Base-by-base conservation (phyloP, 139 green algal genomes). In the Chlamydomonas sphaeroides region DNA sequence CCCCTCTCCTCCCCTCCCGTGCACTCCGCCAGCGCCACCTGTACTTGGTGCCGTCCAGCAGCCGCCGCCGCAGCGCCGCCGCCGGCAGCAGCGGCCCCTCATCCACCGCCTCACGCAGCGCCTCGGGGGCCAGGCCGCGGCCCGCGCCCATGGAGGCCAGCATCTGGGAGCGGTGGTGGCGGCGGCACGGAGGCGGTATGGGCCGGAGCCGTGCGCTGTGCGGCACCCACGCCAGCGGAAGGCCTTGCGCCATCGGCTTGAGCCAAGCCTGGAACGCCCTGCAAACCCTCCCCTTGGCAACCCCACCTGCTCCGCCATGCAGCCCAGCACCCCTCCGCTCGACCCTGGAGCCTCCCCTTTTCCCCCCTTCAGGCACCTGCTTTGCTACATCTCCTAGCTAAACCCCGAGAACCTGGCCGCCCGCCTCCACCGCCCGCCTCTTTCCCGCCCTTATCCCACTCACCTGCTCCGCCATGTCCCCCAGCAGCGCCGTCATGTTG, bases 21-120 rank as follows among this genome's bases (percentile, higher is more conserved):
- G n/a, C n/a, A n/a, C 20, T 35, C 62, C 18, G 36, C 36, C 65
- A 33, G 21, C 11, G 45, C 28, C 53, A 83, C 76, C n/a, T 86
- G 80, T 93, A 91, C 30, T 75, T 65, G 23, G 77, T 42, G n/a
- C 85, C 89, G 65, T 93, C 90, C 23, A 94, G 65, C n/a, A 94
- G 85, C 11, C 67, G 66, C 30, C n/a, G 39, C 21, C 41, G 41
- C 8, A 87, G 32, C 17, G 83, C 85, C 4, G 53, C n/a, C 23
- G 32, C 28, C 36, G 85, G 80, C 53, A 91, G 67, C 23, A 90
- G 82, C 33, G 88, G 84, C 45, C 69, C 82, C 49, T 74, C 77
- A 33, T 75, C 79, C 80, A 91, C 53, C 1, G 80, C 80, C 36
- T 57, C 70, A 3, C 81, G 67, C 10, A 91, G 61, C 21, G 57